A percentile compares a stretch with the other conserved stretches of the same genome.
phyloP scores from a whole-genome alignment of 2,329 filamentous ascomycete genomes.

The Amauroascus verrucosus region DNA sequence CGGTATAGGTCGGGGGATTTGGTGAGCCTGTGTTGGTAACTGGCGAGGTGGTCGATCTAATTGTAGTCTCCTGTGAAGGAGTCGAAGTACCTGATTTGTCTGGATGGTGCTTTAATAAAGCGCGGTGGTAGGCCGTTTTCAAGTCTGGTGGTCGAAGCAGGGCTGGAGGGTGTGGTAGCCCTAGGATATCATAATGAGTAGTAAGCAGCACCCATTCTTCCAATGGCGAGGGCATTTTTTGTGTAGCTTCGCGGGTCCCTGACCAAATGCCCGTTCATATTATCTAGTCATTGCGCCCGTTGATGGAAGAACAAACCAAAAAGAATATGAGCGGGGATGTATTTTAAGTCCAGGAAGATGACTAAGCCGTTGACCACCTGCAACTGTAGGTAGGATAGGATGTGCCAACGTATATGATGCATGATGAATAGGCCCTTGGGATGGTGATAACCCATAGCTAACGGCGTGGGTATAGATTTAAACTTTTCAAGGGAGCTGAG shows the following conservation, averaged over 20 bases:
- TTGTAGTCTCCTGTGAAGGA: neutral
- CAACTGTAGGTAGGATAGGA: too few relatives aligned
- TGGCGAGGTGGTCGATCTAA: neutral
- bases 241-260: neutral
- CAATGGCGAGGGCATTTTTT: neutral
- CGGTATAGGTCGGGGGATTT: conserved; percentile 26
- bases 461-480: too few relatives aligned
- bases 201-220: conserved; percentile 9
- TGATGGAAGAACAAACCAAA: neutral
- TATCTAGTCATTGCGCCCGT: neutral
- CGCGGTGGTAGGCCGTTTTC: conserved; percentile 47
- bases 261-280: neutral
- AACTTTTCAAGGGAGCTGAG: too few relatives aligned
- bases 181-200: conserved; percentile 33
- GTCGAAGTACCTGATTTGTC: conserved; percentile 29
- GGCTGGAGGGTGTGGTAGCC: conserved; percentile 24
- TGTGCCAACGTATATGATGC: too few relatives aligned
- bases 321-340: neutral
- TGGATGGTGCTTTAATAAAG: conserved; percentile 49
- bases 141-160: conserved; percentile 35
- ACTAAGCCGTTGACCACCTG: too few relatives aligned
- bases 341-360: too few relatives aligned
- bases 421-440: too few relatives aligned
- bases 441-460: too few relatives aligned
- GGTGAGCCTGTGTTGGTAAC: neutral